These are phyloP conservation scores for Cadophora luteo-olivacea DNA, from an alignment of 2,329 filamentous ascomycete species.

Conservation along the genomic window DNA sequence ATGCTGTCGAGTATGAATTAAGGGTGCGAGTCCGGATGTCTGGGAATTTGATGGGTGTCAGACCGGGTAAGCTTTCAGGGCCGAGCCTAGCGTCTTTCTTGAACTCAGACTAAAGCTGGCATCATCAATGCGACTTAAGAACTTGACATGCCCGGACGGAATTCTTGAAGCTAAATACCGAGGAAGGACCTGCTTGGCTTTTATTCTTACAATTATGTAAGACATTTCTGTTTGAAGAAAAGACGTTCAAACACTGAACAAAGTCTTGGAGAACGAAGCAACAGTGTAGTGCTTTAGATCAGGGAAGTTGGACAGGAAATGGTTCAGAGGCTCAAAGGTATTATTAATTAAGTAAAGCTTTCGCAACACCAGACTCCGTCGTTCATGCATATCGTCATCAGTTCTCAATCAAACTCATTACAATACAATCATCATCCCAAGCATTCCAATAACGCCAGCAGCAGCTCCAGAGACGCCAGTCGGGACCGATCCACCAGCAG, in stretches of 20 bases:
- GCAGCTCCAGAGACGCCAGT: slow-evolving; percentile 27
- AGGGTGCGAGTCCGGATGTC: not conserved
- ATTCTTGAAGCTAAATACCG: not conserved
- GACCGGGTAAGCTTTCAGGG: slow-evolving; percentile 16
- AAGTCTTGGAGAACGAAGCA: too few species aligned
- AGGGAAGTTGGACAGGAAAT: not conserved
- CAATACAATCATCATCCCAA: slow-evolving; percentile 31
- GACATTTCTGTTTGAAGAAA: too few species aligned
- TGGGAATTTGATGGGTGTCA: not conserved
- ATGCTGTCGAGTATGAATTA: not conserved
- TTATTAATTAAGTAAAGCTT: slow-evolving; percentile 8
- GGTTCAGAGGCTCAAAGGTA: not conserved
- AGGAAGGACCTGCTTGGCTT: too few species aligned
- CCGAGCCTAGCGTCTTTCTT: slow-evolving; percentile 6
- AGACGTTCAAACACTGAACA: too few species aligned
- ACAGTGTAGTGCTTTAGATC: too few species aligned
- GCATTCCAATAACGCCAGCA: slow-evolving; percentile 28
- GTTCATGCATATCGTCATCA: slow-evolving; percentile 6
- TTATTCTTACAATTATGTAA: too few species aligned
- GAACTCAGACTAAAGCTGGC: not conserved
- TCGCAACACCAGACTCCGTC: slow-evolving; percentile 5
- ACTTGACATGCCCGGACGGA: not conserved
- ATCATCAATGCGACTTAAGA: not conserved
- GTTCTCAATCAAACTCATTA: slow-evolving; percentile 1
- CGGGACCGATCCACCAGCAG: slow-evolving; percentile 22